Base-by-base conservation (phyloP, 371 early-diverging fungal genomes). In the Batkoa obscura region DNA sequence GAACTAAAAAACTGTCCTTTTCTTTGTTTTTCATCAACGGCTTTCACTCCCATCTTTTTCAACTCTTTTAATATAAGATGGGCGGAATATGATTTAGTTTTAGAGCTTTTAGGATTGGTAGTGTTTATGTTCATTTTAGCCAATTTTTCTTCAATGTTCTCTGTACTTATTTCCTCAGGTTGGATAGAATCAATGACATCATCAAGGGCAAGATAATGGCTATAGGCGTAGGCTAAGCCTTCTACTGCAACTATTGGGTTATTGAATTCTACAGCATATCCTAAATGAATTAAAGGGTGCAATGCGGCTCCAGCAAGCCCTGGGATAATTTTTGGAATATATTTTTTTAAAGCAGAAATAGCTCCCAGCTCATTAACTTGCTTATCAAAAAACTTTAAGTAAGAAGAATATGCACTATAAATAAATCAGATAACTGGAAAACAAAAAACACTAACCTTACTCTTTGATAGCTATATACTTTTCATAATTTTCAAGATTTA, bases 271-370 rank as follows among this genome's bases (percentile, higher is more conserved):
- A 58, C 42, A 3, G 58, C 50, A 35, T 58, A 58, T 3, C 58
- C 52, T 34, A 58, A n/a, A 30, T 58, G 58, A 35, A 58, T 58
- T 12, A 58, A 43, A 13, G 58, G 58, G 30, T 58, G 58, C 10
- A 50, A 13, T 1, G 53, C 52, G 32, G 50, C 52, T 13, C 58
- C 58, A 2, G 32, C 33, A 6, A 51, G 31, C 2, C 58, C 58
- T 2, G 49, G 17, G 5, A 58, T n/a, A 13, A 58, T 35, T 2
- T 12, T 8, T 9, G 58, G 51, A 12, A 58, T 3, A 45, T 51
- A 58, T 32, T 43, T 36, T n/a, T 58, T 36, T 17, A 58, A 41
- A 17, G 41, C 13, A 13, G 13, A 2, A 2, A 47, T 37, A 8
- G 32, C 6, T 2, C 58, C 58, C 30, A 36, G 12, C 1, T 43